These are phyloP conservation scores for Kitagawia praeruptora DNA, from an alignment of 129 eudicot genomes.

Conservation along the genomic window DNA sequence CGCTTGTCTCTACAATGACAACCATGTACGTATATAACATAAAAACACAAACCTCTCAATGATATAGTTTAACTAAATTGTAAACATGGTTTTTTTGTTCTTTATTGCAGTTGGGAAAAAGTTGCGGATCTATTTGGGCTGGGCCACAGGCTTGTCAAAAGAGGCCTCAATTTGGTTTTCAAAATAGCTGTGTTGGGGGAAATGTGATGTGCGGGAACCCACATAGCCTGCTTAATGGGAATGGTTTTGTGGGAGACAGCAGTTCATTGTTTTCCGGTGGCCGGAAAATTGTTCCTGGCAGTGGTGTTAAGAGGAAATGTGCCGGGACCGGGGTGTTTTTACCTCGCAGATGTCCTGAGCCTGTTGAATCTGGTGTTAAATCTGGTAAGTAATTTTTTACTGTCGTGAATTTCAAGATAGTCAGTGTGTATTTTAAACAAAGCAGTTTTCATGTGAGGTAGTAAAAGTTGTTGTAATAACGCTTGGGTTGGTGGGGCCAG, in stretches of 20 bases:
- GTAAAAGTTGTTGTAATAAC: too few relatives aligned
- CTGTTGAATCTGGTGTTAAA: slow-evolving; percentile 31
- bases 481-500: neutral
- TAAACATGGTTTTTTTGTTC: neutral
- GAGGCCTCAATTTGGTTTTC: neutral
- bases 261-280: neutral
- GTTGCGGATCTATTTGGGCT: slow-evolving; percentile 15
- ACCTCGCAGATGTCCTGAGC: slow-evolving; percentile 41
- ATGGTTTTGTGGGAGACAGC: slow-evolving; percentile 11
- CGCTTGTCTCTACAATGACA: neutral
- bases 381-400: slow-evolving; percentile 21
- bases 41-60: too few relatives aligned
- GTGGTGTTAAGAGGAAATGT: slow-evolving; percentile 34
- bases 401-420: neutral
- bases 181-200: neutral
- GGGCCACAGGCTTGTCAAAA: slow-evolving; percentile 4
- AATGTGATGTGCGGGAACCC: neutral
- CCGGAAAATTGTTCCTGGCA: neutral
- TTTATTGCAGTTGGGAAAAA: neutral
- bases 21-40: neutral
- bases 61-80: too few relatives aligned
- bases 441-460: neutral
- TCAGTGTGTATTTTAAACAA: neutral
- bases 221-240: slow-evolving; percentile 31
- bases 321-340: slow-evolving; percentile 85